Base-by-base conservation (phyloP, 345 rosid genomes). In the Arabis alpina region DNA sequence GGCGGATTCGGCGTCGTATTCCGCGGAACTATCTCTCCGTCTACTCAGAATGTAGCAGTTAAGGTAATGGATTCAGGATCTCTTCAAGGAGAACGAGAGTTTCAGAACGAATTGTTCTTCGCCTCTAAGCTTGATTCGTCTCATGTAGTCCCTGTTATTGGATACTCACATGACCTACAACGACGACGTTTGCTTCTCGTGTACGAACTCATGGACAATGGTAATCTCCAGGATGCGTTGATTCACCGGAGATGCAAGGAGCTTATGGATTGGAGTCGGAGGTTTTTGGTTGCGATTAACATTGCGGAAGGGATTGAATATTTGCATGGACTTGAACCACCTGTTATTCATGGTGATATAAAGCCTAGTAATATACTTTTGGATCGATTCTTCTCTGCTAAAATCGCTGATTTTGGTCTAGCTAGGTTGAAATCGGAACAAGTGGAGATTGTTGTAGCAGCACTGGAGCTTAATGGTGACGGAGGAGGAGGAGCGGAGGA, bases 31-130 rank as follows among this genome's bases (percentile, higher is more conserved):
- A 76, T 86, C 10, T 86, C 11, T 81, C 77, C 30, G 16, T 36
- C 48, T 25, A 70, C 71, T 1, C 25, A 67, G 43, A 60, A 76
- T 13, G 80, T 91, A 14, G 99, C 99, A 55, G 93, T 94, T 50
- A 94, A 94, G 75, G 87, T 89, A 40, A 91, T 94, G 98, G 99
- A 91, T 77, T 84, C 88, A 8, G 93, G 91, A 39, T 91, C 99
- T 32, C 85, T 94, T 16, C 99, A 94, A 55, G 97, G 96, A 4
- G 99, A 94, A 81, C 80, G 96, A 0, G 99, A 94, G 84, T 94
- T 94, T 73, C 91, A 94, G 40, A 94, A 94, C 82, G 99, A 94
- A 86, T 74, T 94, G 37, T 83, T 84, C 61, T 89, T 94, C 72
- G 96, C 93, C 52, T 81, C 92, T 0, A 84, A 77, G 69, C 81